Percentiles rank a stretch among this genome's conserved stretches.
Evolutionary conservation across 495 filamentous ascomycete genomes (phyloP).

Genomic region (Neurospora pannonica): DNA sequence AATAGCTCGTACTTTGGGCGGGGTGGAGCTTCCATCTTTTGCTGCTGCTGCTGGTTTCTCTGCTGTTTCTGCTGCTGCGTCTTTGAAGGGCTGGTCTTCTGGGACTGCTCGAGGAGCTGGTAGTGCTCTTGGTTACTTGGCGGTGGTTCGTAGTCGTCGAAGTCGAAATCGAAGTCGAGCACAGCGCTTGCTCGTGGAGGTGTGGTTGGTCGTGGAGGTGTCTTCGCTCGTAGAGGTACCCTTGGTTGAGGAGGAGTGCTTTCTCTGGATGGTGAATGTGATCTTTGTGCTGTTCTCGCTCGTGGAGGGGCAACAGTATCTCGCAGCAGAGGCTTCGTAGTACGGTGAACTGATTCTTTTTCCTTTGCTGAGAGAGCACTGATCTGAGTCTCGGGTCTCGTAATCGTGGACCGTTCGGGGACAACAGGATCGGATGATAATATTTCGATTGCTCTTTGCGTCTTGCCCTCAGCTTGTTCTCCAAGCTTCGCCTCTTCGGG

Average conservation of each 20-base stretch:
- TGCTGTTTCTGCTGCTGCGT: neutral
- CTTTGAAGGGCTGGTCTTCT: conserved; percentile 5
- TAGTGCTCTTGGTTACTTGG: conserved; percentile 25
- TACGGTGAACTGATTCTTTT: neutral
- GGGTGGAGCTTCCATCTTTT: conserved; percentile 16
- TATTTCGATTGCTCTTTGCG: neutral
- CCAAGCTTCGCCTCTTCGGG: neutral
- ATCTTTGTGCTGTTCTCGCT: neutral
- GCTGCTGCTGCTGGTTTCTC: neutral
- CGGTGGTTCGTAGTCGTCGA: conserved; percentile 17
- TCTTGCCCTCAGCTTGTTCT: neutral
- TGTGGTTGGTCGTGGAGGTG: neutral
- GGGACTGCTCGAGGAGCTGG: conserved; percentile 11
- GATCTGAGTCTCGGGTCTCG: neutral
- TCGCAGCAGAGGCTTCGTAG: neutral
- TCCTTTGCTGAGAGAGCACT: neutral
- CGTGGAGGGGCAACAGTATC: neutral
- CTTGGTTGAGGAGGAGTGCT: accelerated
- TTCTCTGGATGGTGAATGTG: neutral
- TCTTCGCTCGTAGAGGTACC: neutral
- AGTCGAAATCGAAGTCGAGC: neutral
- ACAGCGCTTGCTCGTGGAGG: neutral
- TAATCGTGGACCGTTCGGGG: neutral
- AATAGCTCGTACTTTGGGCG: conserved; percentile 54
- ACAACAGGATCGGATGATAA: neutral